These are phyloP conservation scores for Chlorella sp. DNA, from an alignment of 139 green algal species.

Conservation along the genomic window DNA sequence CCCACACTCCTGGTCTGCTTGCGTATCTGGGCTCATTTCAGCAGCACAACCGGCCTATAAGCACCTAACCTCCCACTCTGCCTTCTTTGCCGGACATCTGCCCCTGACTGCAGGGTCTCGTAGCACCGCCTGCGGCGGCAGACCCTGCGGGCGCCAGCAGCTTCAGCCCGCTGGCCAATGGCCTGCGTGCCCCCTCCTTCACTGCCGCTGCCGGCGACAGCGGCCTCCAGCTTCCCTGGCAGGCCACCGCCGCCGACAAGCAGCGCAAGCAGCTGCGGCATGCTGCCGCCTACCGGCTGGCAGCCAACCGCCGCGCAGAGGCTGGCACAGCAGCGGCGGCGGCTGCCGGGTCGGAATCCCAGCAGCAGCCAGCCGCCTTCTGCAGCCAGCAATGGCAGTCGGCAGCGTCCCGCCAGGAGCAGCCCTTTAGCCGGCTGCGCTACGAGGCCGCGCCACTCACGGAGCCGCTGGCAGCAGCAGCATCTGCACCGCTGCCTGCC, in stretches of 20 bases:
- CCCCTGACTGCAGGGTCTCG: slow-evolving; percentile 11
- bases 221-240: background rate
- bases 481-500: background rate
- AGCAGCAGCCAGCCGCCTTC: background rate
- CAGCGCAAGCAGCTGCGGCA: slow-evolving; percentile 28
- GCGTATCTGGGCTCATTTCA: background rate
- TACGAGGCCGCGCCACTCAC: no score
- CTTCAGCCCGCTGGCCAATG: slow-evolving; percentile 33
- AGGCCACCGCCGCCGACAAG: background rate
- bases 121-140: background rate
- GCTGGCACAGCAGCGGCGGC: background rate
- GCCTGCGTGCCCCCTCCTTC: background rate
- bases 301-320: background rate
- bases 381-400: background rate
- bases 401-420: background rate
- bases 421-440: background rate
- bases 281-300: background rate
- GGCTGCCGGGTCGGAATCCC: background rate
- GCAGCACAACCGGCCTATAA: background rate
- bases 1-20: background rate
- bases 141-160: background rate
- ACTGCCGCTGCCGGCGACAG: background rate
- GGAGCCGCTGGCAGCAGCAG: no score
- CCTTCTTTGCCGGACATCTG: background rate
- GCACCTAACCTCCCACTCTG: background rate